Percentiles rank a stretch among this genome's conserved stretches.
Conservation (phyloP, 106 monocot species). For the Platanthera guangdongensis region DNA sequence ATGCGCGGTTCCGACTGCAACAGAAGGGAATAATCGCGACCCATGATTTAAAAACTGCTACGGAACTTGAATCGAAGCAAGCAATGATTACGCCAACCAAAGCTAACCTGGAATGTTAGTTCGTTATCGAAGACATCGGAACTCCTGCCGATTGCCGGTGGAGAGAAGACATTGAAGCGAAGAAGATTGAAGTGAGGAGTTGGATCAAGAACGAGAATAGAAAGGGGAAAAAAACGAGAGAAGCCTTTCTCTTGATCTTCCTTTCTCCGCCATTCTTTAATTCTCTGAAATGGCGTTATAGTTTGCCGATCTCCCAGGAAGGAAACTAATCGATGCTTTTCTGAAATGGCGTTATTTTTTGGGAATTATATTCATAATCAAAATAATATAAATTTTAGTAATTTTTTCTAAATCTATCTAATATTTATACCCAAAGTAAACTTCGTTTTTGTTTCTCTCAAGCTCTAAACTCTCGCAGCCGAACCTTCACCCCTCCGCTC, state of each 20-base stretch:
- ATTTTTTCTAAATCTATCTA: too few relatives aligned
- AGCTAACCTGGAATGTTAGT: background rate
- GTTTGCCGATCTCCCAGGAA: background rate
- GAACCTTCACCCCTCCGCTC: too few relatives aligned
- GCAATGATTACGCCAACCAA: background rate
- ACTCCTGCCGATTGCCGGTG: background rate
- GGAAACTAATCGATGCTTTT: background rate
- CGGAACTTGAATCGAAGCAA: background rate
- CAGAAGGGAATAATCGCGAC: background rate
- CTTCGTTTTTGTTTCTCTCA: too few relatives aligned
- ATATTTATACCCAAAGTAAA: too few relatives aligned
- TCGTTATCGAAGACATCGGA: background rate
- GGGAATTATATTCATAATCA: too few relatives aligned
- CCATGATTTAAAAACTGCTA: background rate
- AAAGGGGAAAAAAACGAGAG: background rate
- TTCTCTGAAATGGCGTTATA: background rate
- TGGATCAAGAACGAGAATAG: background rate
- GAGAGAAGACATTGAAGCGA: background rate
- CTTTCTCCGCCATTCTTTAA: slow-evolving; percentile 3
- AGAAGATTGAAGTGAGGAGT: background rate
- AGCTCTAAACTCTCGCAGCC: too few relatives aligned
- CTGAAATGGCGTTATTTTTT: too few relatives aligned
- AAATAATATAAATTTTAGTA: too few relatives aligned
- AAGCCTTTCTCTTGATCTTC: background rate
- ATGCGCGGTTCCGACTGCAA: background rate